Evolutionary conservation across 169 alveolate genomes (phyloP), one percentile per base, ranked within the genome.

Genomic region (Theileria parva): DNA sequence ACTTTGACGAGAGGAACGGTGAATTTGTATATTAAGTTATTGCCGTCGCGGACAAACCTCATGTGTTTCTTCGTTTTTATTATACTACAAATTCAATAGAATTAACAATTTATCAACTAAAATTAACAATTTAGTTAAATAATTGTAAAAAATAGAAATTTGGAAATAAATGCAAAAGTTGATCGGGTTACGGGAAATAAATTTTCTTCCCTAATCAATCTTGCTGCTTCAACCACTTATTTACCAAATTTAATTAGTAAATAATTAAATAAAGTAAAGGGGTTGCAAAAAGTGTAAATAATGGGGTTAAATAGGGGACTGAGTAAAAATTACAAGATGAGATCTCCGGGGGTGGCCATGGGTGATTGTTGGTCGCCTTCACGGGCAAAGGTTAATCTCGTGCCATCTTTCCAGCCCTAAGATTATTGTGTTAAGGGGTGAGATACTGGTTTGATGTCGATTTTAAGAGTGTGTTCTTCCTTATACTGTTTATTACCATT

Each of bases 291-390:
- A 2, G 1, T 2, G 37, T 32, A 32, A 2, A 1, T 32, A 32
- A 32, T 32, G 37, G 37, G 37, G 37, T 32, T 2, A n/a, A 5
- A 55, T 55, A 19, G 32, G 13, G n/a, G 13, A 64, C 23, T 39
- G 15, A 11, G 15, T 23, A 23, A 32, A 69, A 23, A 28, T 1
- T 73, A 73, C 72, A 93, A 93, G 17, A 93, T 92, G 28, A 93
- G 85, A 74, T 93, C 96, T 5, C 96, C 96, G 21, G 96, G 96
- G 5, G 92, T 83, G 8, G 92, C 59, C 79, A 84, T 83, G 19
- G 96, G 96, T 6, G 95, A 72, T 25, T 88, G 85, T 68, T 93
- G 96, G 73, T 93, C 96, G 6, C 96, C 96, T 80, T 93, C 96
- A 25, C 95, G 94, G 11, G 94, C 76, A 68, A 91, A 93, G 15